These are phyloP conservation scores for Vachellia pachyceras DNA, from an alignment of 306 rosid genomes.

Conservation along the genomic window DNA sequence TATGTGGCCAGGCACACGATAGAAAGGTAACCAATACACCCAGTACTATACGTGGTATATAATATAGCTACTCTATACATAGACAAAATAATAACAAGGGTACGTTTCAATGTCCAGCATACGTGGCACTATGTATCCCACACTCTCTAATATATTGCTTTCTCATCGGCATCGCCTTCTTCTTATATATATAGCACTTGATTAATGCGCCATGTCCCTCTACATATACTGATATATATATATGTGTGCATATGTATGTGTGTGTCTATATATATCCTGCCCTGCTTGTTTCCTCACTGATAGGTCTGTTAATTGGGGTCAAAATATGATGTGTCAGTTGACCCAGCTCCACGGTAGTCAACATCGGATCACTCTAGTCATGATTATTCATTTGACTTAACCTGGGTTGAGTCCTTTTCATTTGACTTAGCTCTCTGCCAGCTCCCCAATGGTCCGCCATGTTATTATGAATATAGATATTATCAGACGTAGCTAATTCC, in stretches of 20 bases:
- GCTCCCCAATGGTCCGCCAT: not conserved
- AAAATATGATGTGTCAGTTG: not conserved
- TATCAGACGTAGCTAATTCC: too few species aligned
- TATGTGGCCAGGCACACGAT: not conserved
- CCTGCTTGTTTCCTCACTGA: not conserved
- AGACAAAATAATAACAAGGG: too few species aligned
- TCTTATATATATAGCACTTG: not conserved
- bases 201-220: not conserved
- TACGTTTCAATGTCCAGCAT: too few species aligned
- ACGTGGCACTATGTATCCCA: too few species aligned
- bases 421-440: not conserved
- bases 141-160: not conserved
- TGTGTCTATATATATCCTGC: too few species aligned
- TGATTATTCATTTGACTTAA: not conserved
- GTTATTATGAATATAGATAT: not conserved
- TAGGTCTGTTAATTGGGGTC: not conserved
- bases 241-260: too few species aligned
- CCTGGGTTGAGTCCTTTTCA: not conserved
- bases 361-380: not conserved
- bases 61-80: too few species aligned
- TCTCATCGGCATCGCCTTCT: not conserved
- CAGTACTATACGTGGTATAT: too few species aligned
- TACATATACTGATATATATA: too few species aligned
- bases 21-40: not conserved
- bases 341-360: not conserved